Conservation (phyloP, 306 rosid species). For the Dalbergia oliveri region DNA sequence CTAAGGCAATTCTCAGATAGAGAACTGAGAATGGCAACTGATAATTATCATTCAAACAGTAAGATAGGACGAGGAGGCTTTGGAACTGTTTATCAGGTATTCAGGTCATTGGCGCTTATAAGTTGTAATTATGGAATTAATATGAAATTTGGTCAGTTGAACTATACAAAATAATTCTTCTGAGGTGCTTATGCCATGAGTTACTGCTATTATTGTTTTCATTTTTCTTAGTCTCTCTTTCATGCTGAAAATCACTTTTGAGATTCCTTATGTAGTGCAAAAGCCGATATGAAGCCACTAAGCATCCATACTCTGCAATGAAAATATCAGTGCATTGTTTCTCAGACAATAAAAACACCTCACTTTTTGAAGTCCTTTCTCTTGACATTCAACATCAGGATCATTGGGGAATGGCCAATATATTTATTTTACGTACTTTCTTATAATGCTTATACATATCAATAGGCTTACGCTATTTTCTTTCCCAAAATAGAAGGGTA, state of each 20-base stretch:
- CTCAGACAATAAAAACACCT: too few relatives aligned
- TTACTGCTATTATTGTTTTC: neutral
- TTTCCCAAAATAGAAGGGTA: neutral
- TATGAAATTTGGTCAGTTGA: conserved; percentile 8
- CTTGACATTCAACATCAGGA: too few relatives aligned
- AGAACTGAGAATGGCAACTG: conserved; percentile 79
- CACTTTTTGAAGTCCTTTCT: too few relatives aligned
- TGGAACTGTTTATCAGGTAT: conserved; percentile 93
- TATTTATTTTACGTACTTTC: too few relatives aligned
- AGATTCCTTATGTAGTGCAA: too few relatives aligned
- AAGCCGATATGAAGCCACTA: too few relatives aligned
- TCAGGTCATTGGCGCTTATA: conserved; percentile 16
- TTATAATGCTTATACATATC: neutral
- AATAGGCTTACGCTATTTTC: neutral
- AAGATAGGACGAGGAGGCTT: conserved; percentile 95
- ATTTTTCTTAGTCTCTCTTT: neutral
- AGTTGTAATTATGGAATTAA: conserved; percentile 19
- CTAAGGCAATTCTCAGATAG: conserved; percentile 67
- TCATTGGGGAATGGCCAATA: too few relatives aligned
- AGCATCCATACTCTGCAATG: too few relatives aligned
- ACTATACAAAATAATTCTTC: conserved; percentile 8
- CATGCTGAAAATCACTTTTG: neutral
- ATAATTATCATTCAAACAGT: conserved; percentile 67
- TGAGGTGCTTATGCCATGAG: conserved; percentile 19
- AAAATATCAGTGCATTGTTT: too few relatives aligned